Evolutionary conservation across 2,329 filamentous ascomycete genomes (phyloP).

Genomic region (Xylaria multiplex): DNA sequence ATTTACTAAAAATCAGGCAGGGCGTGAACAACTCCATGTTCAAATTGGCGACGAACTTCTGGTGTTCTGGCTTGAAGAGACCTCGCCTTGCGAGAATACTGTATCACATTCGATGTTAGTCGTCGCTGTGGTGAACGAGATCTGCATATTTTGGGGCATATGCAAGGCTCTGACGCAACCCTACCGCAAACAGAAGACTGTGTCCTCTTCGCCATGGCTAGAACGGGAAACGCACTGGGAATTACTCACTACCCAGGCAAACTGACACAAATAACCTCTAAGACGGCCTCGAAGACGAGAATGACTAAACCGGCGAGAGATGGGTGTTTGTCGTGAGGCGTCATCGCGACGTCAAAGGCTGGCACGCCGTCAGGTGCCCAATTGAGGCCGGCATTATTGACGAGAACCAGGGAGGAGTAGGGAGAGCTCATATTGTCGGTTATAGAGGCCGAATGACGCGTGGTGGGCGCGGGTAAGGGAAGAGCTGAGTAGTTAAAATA

Average conservation of each 20-base stretch:
- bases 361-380: constrained; percentile 51
- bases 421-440: constrained; percentile 42
- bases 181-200: not conserved
- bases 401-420: constrained; percentile 59
- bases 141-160: not conserved
- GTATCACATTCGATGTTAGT: constrained; percentile 6
- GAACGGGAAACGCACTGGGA: constrained; percentile 1
- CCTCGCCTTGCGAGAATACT: constrained; percentile 83
- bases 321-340: constrained; percentile 66
- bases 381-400: constrained; percentile 45
- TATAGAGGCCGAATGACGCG: constrained; percentile 1
- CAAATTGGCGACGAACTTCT: constrained; percentile 95
- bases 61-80: constrained; percentile 93
- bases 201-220: not conserved
- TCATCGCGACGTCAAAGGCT: constrained; percentile 47
- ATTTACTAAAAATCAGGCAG: constrained; percentile 96
- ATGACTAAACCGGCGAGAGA: constrained; percentile 75
- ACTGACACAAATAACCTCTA: constrained; percentile 77
- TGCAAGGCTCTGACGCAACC: not conserved
- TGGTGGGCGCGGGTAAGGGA: not conserved
- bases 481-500: not conserved
- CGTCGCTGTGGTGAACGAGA: not conserved
- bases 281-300: constrained; percentile 84
- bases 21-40: constrained; percentile 98
- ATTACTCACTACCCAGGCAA: constrained; percentile 77